Evolutionary conservation across 1,284 basidiomycete species (phyloP), one percentile per base, ranked within the genome.

Genomic region (Sanguinoderma infundibulare): DNA sequence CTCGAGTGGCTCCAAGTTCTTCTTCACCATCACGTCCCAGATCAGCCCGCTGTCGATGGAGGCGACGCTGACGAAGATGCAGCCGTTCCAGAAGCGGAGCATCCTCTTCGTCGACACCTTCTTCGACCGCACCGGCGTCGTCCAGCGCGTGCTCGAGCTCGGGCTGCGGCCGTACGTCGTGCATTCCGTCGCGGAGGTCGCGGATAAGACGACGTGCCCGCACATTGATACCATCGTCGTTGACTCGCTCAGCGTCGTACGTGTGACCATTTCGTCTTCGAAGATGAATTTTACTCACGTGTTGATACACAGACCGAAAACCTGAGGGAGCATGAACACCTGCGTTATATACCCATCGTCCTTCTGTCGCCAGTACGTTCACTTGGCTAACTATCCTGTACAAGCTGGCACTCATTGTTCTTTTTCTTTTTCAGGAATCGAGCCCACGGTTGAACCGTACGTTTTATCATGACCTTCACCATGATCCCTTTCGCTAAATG

Each of bases 141-240:
- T 90, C 34, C 83, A 88, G 44, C 84, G 92, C 66, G 91, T 98
- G 64, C 82, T 83, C 67, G 90, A 93, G 69, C 84, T 98, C 4
- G 89, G 92, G n/a, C 80, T 99, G 50, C 85, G 89, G 69, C 87
- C 94, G 14, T 89, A 90, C 65, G 86, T 94, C 3, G 87, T 93
- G 17, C 89, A 91, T 68, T 86, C 89, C 53, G 87, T 96, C 17
- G 79, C 81, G 32, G 91, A 95, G 66, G 92, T 98, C 53, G 84
- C 85, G 67, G 87, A 90, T 70, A 91, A 92, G 78, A 89, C 92
- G 53, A 86, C 86, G 35, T 92, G 92, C 70, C 94, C 92, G 3
- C 90, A 95, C 74, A 93, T 98, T 70, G 98, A 99, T 75, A 96
- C 96, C 10, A 97, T 99, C 69, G 91, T 98, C 38, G 92, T 97